phyloP scores from a whole-genome alignment of 345 rosid genomes.

The Schrenkiella parvula region DNA sequence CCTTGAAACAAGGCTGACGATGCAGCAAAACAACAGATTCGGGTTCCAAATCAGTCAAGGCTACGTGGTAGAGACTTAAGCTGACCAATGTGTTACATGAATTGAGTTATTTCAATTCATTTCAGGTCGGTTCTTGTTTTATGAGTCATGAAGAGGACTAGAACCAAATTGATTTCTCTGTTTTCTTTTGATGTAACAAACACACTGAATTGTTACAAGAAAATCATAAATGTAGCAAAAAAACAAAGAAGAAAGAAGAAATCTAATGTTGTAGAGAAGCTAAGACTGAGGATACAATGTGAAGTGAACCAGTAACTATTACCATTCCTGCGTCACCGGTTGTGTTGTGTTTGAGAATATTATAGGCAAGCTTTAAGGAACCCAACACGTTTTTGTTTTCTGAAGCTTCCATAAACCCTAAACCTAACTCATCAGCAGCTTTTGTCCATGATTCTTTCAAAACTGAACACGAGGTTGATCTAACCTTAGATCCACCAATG shows the following conservation, averaged over 20 bases:
- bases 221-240: neutral
- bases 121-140: conserved; percentile 21
- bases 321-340: conserved; percentile 2
- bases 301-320: conserved; percentile 26
- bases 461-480: conserved; percentile 49
- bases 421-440: conserved; percentile 55
- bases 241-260: neutral
- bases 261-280: conserved; percentile 12
- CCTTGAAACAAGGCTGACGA: neutral
- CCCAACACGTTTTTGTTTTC: conserved; percentile 11
- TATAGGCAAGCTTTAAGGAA: conserved; percentile 20
- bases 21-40: neutral
- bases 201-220: neutral
- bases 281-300: conserved; percentile 16
- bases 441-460: conserved; percentile 63
- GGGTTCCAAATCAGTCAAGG: neutral
- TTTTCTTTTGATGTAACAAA: neutral
- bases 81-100: neutral
- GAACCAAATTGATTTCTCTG: neutral
- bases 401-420: neutral
- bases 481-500: conserved; percentile 60
- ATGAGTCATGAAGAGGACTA: neutral
- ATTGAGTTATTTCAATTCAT: neutral
- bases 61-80: neutral
- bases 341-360: neutral